phyloP scores from a whole-genome alignment of 768 basidiomycete genomes.

The Postia placenta region DNA sequence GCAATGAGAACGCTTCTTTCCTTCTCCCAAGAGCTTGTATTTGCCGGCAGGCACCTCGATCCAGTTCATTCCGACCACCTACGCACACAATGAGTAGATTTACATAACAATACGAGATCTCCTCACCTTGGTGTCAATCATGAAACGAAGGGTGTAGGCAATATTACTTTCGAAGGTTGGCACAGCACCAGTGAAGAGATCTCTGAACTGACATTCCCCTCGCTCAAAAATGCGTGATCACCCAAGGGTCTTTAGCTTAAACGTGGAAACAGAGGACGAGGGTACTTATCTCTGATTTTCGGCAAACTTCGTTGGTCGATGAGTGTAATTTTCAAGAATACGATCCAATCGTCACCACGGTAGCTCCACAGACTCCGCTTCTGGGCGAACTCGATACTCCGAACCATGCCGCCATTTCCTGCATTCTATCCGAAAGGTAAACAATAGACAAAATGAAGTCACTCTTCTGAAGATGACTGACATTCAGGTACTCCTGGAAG shows the following conservation, averaged over 20 bases:
- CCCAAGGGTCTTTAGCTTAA: too few relatives aligned
- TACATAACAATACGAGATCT: not conserved
- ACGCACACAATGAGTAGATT: slow-evolving; percentile 3
- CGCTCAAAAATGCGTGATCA: slow-evolving; percentile 45
- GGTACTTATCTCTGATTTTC: slow-evolving; percentile 84
- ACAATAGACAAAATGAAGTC: not conserved
- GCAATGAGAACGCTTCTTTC: slow-evolving; percentile 68
- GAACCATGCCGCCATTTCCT: slow-evolving; percentile 31
- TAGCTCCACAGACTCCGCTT: slow-evolving; percentile 86
- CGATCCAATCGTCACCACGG: slow-evolving; percentile 66
- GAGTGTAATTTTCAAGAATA: slow-evolving; percentile 84
- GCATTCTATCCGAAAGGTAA: not conserved
- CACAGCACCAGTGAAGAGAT: slow-evolving; percentile 39
- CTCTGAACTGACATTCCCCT: slow-evolving; percentile 44
- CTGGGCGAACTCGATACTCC: slow-evolving; percentile 49
- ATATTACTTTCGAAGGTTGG: slow-evolving; percentile 94
- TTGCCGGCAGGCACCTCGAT: slow-evolving; percentile 84
- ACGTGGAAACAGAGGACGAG: too few relatives aligned
- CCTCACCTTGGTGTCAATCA: slow-evolving; percentile 91
- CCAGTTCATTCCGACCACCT: slow-evolving; percentile 99
- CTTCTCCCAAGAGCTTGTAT: slow-evolving; percentile 57
- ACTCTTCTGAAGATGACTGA: slow-evolving; percentile 29
- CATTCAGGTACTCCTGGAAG: slow-evolving; percentile 71
- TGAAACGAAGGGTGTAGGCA: slow-evolving; percentile 84
- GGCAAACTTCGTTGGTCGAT: slow-evolving; percentile 71